Conservation (phyloP, 169 alveolate species). For the Plasmodium vivax region DNA sequence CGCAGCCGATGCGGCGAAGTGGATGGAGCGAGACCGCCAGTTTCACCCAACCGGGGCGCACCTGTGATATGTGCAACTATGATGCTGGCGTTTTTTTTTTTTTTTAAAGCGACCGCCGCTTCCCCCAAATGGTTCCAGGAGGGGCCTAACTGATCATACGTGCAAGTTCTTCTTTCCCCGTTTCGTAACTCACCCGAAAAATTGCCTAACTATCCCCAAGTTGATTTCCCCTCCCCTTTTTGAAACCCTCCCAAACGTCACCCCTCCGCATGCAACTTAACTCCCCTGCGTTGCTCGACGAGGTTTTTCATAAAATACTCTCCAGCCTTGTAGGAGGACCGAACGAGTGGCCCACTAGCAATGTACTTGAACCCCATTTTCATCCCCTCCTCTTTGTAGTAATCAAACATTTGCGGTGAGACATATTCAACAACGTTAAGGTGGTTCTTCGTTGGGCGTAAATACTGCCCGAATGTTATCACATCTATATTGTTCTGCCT, state of each 20-base stretch:
- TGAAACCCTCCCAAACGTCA: neutral
- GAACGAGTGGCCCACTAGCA: conserved; percentile 82
- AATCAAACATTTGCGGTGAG: conserved; percentile 75
- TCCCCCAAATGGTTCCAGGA: neutral
- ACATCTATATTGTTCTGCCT: conserved; percentile 75
- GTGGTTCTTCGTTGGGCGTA: conserved; percentile 79
- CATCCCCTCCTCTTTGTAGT: conserved; percentile 69
- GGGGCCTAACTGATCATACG: neutral
- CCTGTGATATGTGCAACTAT: neutral
- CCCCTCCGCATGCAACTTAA: neutral
- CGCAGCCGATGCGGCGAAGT: neutral
- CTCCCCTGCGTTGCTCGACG: conserved; percentile 15
- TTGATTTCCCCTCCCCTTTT: neutral
- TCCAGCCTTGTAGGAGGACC: conserved; percentile 83
- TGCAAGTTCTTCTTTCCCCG: neutral
- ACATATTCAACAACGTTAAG: conserved; percentile 76
- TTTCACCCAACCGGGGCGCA: neutral
- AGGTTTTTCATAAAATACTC: conserved; percentile 77
- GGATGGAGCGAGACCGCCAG: neutral
- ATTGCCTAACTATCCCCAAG: neutral
- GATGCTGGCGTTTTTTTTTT: neutral
- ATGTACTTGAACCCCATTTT: conserved; percentile 80
- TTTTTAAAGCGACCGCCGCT: neutral
- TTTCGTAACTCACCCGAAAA: neutral
- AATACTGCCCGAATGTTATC: conserved; percentile 81